Base-by-base conservation (phyloP, 306 rosid genomes). In the Vigna nakashimae region DNA sequence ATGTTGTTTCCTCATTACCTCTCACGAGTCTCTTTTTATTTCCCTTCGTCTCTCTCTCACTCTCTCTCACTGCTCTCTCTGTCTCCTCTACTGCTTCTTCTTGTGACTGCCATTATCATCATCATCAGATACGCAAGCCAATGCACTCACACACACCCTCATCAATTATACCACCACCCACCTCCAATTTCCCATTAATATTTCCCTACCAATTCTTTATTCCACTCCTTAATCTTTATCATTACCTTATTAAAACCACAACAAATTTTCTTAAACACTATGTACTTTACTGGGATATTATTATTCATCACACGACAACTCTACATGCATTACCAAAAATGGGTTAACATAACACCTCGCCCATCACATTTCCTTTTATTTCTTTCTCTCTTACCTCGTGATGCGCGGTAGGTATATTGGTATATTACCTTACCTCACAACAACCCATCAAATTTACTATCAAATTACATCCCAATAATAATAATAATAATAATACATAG, bases 81-180 rank as follows among this genome's bases (percentile, higher is more conserved):
- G 65, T 45, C 80, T 75, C 49, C 69, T 4, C 60, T 42, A 6
- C 65, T 83, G 84, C 71, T 69, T 69, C 83, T 76, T 84, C 89
- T 69, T 86, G 90, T 88, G 91, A 84, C 81, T 76, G 82, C 75
- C 83, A 85, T 83, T 78, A 87, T 87, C 86, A 85, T 46, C 66
- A 87, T 87, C 86, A 85, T 38, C 53, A 66, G 53, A 80, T 78
- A 72, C 86, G 53, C 65, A 82, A 72, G 84, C 80, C 79, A 55
- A 80, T 69, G 83, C 82, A 72, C 87, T 1, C 81, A 62, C 46
- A 24, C 60, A 36, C 69, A 53, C 59, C 5, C 78, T 85, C 84
- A 77, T 87, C 77, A 87, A 85, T 87, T 81, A 74, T 82, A 83
- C 10, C 86, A 85, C 84, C 89, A 82, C 82, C 91, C 82, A 85